Base-by-base conservation (phyloP, 768 basidiomycete genomes). In the Leccinum incarnatum region DNA sequence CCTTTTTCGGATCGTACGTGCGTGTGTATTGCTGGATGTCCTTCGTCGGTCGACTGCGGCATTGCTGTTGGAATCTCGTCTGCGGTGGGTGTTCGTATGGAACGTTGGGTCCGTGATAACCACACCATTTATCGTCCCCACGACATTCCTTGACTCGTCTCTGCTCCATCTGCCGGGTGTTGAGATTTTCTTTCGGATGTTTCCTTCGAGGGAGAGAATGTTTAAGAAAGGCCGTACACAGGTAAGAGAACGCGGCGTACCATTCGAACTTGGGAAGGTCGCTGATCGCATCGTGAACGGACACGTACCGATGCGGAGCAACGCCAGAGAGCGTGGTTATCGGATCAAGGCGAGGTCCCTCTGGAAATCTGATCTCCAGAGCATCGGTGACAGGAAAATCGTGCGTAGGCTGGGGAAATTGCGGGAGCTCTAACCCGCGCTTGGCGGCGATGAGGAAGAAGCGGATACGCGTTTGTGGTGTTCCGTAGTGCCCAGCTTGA, bases 211-310 rank as follows among this genome's bases (percentile, higher is more conserved):
- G 15, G 27, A 40, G 27, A 49, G 34, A 19, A 1, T 3, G 4
- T 5, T 59, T 34, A 56, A 46, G 32, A 17, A 40, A 34, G 9
- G 11, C 10, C 17, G 10, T 12, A 8, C 17, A 9, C 5, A 48
- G 2, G 19, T 4, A 17, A 6, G 19, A 40, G 32, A 30, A 51
- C 14, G n/a, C 7, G 54, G 2, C 76, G 9, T 67, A 90, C 91
- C 89, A 93, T 57, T 93, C 87, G 68, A 87, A 93, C 4, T 71
- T 78, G 3, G 82, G 84, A 9, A 93, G 75, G 67, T 93, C 91
- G 3, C 79, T 75, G 51, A 93, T 90, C 1, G 91, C 89, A 67
- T 91, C 89, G 21, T 82, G 79, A 45, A 91, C 80, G 0, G 83
- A 81, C 21, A 91, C 82, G 62, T 76, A 76, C 8, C 74, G 75